Conservation (phyloP, 371 early-diverging fungal genomes). For the Mucor sp. region DNA sequence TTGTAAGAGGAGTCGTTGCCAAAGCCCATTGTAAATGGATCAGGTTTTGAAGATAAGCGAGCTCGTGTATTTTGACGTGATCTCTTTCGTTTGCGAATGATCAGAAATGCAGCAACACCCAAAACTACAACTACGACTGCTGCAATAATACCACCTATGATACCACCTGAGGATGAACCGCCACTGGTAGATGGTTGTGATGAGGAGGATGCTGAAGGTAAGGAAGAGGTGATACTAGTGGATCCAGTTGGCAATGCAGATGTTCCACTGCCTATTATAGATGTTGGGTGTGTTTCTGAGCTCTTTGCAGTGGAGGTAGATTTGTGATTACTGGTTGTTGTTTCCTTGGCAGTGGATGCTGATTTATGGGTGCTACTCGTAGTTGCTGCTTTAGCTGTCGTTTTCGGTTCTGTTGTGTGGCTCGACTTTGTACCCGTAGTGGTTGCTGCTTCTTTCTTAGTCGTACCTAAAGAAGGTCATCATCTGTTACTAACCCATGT, state of each 20-base stretch:
- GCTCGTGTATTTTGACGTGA: conserved; percentile 20
- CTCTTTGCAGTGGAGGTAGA: not conserved
- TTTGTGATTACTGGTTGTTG: not conserved
- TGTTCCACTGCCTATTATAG: not conserved
- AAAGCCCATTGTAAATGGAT: conserved; percentile 29
- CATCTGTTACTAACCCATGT: not conserved
- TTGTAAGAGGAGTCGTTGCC: conserved; percentile 10
- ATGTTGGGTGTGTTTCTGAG: not conserved
- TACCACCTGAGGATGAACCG: conserved; percentile 4
- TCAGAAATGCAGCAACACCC: conserved; percentile 28
- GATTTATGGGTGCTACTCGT: not conserved
- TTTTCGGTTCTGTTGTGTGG: not conserved
- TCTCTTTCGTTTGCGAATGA: conserved; percentile 26
- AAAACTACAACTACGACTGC: conserved; percentile 25
- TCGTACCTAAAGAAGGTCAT: not conserved
- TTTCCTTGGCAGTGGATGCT: not conserved
- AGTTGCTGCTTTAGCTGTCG: not conserved
- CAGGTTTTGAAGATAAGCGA: conserved; percentile 2
- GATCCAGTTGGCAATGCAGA: not conserved
- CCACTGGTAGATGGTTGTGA: not conserved
- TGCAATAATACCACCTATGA: conserved; percentile 38
- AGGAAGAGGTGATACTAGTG: not conserved
- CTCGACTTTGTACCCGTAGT: not conserved
- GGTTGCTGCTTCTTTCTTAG: not conserved
- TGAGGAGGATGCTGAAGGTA: not conserved